These are phyloP conservation scores for Adansonia grandidieri DNA, from an alignment of 441 rosid species.

Conservation along the genomic window DNA sequence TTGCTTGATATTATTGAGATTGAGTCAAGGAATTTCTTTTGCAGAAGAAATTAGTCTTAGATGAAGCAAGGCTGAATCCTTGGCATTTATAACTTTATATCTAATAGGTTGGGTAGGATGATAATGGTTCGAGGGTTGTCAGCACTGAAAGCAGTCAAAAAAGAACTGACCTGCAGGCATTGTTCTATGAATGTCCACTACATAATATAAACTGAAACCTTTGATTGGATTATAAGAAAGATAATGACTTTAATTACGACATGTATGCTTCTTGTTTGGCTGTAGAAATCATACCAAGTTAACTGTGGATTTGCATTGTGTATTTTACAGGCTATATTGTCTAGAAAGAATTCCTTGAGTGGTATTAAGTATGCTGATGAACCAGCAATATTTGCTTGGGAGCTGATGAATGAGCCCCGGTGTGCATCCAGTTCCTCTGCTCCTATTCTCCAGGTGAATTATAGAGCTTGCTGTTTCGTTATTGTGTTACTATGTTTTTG, in stretches of 20 bases:
- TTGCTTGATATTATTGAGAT: neutral
- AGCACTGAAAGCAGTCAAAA: neutral
- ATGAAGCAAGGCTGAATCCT: neutral
- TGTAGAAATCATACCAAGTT: constrained; percentile 1
- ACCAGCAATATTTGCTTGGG: constrained; percentile 65
- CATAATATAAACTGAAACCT: neutral
- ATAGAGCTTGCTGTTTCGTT: neutral
- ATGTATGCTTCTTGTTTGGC: neutral
- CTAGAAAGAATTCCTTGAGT: constrained; percentile 51
- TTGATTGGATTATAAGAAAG: neutral
- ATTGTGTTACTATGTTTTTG: neutral
- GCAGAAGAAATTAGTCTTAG: neutral
- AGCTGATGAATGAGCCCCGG: constrained; percentile 61
- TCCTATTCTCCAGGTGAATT: constrained; percentile 48
- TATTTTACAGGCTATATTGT: constrained; percentile 43
- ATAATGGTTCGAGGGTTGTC: neutral
- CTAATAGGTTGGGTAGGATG: neutral
- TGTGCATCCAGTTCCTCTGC: constrained; percentile 48
- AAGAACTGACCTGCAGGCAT: neutral
- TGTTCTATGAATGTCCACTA: neutral
- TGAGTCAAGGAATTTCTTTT: neutral
- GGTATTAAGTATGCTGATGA: constrained; percentile 50
- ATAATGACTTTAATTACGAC: neutral
- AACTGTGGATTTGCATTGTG: neutral
- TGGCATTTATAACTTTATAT: neutral